Evolutionary conservation across 2,329 filamentous ascomycete species (phyloP).

Genomic region (Metarhizium album): DNA sequence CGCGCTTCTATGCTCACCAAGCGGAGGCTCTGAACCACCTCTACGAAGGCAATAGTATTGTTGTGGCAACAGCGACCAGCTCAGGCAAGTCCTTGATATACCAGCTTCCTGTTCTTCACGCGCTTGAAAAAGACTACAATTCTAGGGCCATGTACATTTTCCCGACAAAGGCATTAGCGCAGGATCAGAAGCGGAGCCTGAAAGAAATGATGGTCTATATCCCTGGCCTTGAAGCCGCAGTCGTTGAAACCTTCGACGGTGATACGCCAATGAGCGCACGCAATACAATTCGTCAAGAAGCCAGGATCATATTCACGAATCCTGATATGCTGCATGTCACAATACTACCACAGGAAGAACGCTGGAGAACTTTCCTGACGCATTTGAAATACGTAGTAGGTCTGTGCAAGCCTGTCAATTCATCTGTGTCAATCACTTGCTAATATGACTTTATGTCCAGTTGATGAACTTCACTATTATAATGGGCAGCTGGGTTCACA

Average conservation of each 20-base stretch:
- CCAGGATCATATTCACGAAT: constrained; percentile 91
- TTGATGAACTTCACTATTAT: constrained; percentile 90
- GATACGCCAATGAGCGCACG: constrained; percentile 78
- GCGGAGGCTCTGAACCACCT: constrained; percentile 86
- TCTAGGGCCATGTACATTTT: constrained; percentile 96
- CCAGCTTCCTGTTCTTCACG: constrained; percentile 82
- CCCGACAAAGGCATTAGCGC: constrained; percentile 89
- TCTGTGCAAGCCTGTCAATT: constrained; percentile 11
- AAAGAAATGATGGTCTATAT: constrained; percentile 77
- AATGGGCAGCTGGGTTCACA: constrained; percentile 92
- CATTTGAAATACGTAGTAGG: constrained; percentile 81
- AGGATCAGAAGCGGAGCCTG: constrained; percentile 84
- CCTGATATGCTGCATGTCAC: constrained; percentile 96
- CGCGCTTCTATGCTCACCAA: constrained; percentile 81
- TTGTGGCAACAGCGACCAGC: constrained; percentile 88
- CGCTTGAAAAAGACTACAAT: constrained; percentile 64
- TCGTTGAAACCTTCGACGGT: constrained; percentile 92
- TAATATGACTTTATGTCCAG: constrained; percentile 19
- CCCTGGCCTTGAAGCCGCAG: constrained; percentile 58
- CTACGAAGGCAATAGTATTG: constrained; percentile 71
- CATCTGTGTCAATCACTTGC: neutral
- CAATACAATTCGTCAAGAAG: constrained; percentile 74
- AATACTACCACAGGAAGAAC: constrained; percentile 82
- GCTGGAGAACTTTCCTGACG: constrained; percentile 80
- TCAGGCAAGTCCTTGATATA: constrained; percentile 98